Base-by-base conservation (phyloP, 2,329 filamentous ascomycete species). In the Cercospora janseana region DNA sequence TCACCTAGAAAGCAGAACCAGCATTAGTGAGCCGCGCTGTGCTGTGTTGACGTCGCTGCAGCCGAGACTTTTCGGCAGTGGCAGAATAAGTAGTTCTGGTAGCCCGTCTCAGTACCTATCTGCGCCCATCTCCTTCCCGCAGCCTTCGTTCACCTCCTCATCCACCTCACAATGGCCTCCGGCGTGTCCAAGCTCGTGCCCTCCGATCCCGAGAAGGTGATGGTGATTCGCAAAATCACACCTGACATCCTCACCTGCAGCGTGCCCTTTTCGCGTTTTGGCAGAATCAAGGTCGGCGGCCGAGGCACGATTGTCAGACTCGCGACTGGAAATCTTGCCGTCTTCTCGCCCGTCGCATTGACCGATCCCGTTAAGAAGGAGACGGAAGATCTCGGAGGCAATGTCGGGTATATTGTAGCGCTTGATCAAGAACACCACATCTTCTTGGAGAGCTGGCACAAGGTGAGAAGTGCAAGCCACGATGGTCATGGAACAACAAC, bases 401-500 rank as follows among this genome's bases (percentile, higher is more conserved):
- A 82, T 32, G 81, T 96, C 44, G 80, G 79, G 59, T 97, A 97
- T 76, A 84, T 98, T 59, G 77, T 92, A 20, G 92, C 93, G 1
- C 82, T 86, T 1, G 93, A 98, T 69, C 78, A 88, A 45, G 90
- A 98, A 74, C 93, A 98, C 71, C 93, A 98, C 78, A 88, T 98
- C 67, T 94, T 93, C 75, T 69, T 98, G 46, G 85, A 87, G 0
- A 78, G 88, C 41, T 98, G 93, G 92, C 82, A 87, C 63, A 74
- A 79, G 41, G 58, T 59, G 48, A 50, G 57, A 10, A 20, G 12
- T 29, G 35, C 13, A 18, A 21, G 35, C 35, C n/a, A n/a, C n/a
- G n/a, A n/a, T n/a, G 18, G 48, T 37, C 15, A 24, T 26, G 20
- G 4, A 29, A 5, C 1, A 45, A 2, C 10, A 37, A 23, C 40